Base-by-base conservation (phyloP, 495 filamentous ascomycete species). In the Podospora pseudocomata region DNA sequence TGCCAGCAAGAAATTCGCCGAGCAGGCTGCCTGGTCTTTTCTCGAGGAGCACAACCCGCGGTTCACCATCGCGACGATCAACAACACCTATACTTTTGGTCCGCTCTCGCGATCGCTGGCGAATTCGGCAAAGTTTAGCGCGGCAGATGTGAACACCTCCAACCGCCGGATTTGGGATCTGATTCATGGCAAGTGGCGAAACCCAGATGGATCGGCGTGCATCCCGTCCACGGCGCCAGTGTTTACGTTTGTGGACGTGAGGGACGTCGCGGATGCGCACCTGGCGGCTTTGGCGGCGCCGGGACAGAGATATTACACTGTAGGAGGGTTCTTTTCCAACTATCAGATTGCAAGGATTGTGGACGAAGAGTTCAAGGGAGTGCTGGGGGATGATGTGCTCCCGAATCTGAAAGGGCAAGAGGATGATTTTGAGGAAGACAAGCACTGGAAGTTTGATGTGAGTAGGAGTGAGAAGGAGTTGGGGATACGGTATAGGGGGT, bases 181-280 rank as follows among this genome's bases (percentile, higher is more conserved):
- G 34, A 53, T 83, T 5, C 72, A 32, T 18, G 82, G 80, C 5
- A 70, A 71, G 34, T 73, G 74, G 75, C 67, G 68, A 9, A 49
- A 58, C 2, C 73, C 60, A 0, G 39, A 49, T 49, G 39, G 39
- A 2, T 49, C 39, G 15, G 39, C 39, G 15, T 49, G 11, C 15
- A 73, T 82, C 16, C 60, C 53, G 1, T 75, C 80, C 1, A 81
- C 78, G 3, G 74, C 76, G 0, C 82, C 81, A 0, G 81, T 83
- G 0, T 85, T 84, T 67, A 82, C 79, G 0, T 83, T 74, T 61
- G 79, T 84, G 59, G 83, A 85, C 66, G 83, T 84, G 15, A 76
- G 83, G 9, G 83, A 85, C 60, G 80, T 84, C n/a, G 81, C 82
- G 1, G 58, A 76, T 4, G 79, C 80, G 0, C 82, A 83, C 58